phyloP scores from a whole-genome alignment of 345 rosid genomes.

The Pistacia atlantica region DNA sequence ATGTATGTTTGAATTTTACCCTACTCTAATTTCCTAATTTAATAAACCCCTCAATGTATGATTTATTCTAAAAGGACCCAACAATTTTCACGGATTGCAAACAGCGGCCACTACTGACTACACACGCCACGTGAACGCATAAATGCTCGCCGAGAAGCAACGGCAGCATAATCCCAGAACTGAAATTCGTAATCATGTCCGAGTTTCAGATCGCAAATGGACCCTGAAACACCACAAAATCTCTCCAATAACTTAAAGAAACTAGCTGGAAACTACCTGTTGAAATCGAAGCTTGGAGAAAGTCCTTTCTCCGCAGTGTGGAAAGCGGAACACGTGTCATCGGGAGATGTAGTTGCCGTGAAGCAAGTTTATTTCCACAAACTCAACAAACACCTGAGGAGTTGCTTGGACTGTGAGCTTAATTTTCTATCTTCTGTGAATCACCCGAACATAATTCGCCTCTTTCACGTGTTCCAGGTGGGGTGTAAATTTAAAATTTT shows the following conservation, averaged over 20 bases:
- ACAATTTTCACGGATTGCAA: no score
- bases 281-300: conserved; percentile 57
- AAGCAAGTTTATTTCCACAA: conserved; percentile 59
- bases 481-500: background rate
- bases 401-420: conserved; percentile 54
- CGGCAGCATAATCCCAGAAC: no score
- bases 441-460: conserved; percentile 69
- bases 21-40: no score
- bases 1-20: no score
- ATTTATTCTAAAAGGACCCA: no score
- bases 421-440: conserved; percentile 55
- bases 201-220: conserved; percentile 17
- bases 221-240: conserved; percentile 2
- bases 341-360: conserved; percentile 55
- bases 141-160: no score
- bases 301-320: conserved; percentile 50
- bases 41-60: no score
- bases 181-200: background rate
- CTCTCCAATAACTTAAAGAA: background rate
- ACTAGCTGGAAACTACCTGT: conserved; percentile 32
- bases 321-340: conserved; percentile 44
- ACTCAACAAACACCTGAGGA: conserved; percentile 48
- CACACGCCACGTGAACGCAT: no score
- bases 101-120: no score
- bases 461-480: conserved; percentile 47